Base-by-base conservation (phyloP, 768 basidiomycete species). In the Termitomyces sp. region DNA sequence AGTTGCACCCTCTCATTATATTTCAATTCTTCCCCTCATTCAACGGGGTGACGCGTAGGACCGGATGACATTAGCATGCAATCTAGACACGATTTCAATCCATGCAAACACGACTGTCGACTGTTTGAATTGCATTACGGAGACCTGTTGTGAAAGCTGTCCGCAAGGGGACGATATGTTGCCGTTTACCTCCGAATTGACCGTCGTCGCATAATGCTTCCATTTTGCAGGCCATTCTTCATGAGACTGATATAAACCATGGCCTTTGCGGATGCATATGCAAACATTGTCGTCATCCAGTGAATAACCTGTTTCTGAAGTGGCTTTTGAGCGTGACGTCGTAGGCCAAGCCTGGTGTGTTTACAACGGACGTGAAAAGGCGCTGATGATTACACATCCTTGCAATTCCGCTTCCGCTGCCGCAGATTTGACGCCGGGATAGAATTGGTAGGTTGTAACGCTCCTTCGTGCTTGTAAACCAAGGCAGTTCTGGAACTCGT, bases 261-360 rank as follows among this genome's bases (percentile, higher is more conserved):
- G 5, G 65, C 79, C 1, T 83, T 87, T 56, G 54, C 75, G 24
- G 74, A 73, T 28, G 85, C 85, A 0, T 84, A 82, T 60, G 60
- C 68, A 16, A 81, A 83, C 0, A 84, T 86, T 56, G 77, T 74
- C 1, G 67, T 76, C 13, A 70, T 74, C 3, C 0, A 71, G 62
- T 2, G 74, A 77, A 47, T 85, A 83, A 81, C 85, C 86, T 3
- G 73, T 86, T 20, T 64, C 86, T 57, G 77, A 87, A 50, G 81
- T 86, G 50, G 81, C 80, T 39, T 72, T 87, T 4, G 86, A 87
- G 64, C 86, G 84, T 61, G 75, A 74, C 18, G 66, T 75, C 0
- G 70, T 71, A 28, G 75, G 75, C 0, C 85, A 87, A 64, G 66
- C 69, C 20, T 77, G 84, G 61, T 68, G 87, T n/a, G 81, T 86